Base-by-base conservation (phyloP, 2,329 filamentous ascomycete genomes). In the Pestalotiopsis sp. region DNA sequence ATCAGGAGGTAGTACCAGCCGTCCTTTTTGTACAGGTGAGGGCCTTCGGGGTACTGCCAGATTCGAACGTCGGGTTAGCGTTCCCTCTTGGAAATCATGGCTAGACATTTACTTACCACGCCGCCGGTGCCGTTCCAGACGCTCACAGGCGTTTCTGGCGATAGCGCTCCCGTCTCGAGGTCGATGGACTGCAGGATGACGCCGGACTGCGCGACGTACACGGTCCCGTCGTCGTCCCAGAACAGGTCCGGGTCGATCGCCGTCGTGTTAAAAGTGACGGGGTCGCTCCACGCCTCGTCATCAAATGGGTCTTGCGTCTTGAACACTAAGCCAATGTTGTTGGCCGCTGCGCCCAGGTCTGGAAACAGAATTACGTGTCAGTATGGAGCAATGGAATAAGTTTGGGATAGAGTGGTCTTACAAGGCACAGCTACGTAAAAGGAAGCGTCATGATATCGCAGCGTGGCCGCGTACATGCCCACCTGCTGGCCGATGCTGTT, bases 1-100 rank as follows among this genome's bases (percentile, higher is more conserved):
- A 83, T 84, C 60, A 84, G 78, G 4, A 84, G 76, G 67, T 84
- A 85, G 63, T 81, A 84, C 62, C 79, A 84, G 0, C 73, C 75
- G 4, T 79, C 81, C 1, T 77, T 78, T 67, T 82, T 82, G 72
- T 78, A 78, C 31, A 82, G 76, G 65, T 82, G 80, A 0, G 81
- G 79, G 0, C 80, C 81, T 59, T 81, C 81, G 0, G 81, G 20
- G 74, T 80, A 5, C 77, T 52, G n/a, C 6, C 45, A 20, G 20
- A n/a, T 45, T 45, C 1, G 25, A 25, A 25, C 25, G 25, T 25
- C 25, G 25, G 25, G 25, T 52, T 9, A 17, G 45, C 7, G 20
- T 20, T 52, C 11, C 17, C 0, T 52, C 17, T 5, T 9, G 7
- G 45, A 1, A 20, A 52, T 17, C 17, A 52, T 31, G 39, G 12